Evolutionary conservation across 495 filamentous ascomycete genomes (phyloP), one percentile per base, ranked within the genome.

Genomic region (Penicillium turbatum): DNA sequence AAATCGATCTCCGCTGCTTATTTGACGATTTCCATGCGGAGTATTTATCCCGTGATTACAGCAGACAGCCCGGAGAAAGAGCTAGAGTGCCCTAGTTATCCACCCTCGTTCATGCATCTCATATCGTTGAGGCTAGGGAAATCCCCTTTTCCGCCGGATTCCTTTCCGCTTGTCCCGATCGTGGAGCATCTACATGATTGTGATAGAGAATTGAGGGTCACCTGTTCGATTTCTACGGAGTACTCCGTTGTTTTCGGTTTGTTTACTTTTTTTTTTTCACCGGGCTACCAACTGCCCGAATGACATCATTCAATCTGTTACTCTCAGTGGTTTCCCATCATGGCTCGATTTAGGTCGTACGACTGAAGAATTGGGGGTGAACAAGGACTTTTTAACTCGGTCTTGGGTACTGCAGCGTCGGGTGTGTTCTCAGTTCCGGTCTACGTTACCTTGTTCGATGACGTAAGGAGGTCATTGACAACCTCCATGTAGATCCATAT

Each of bases 131-230:
- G 30, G 30, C 49, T 43, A 32, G 39, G 26, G 37, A 35, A 24
- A 42, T 17, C 21, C 21, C n/a, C 21, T 24, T 24, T 24, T 27
- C 19, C 24, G 1, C n/a, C 49, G 49, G 49, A 34, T 43, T 29
- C 49, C 21, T 43, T 51, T 51, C 49, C 49, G 49, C 30, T 12
- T 49, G 37, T 30, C 43, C 49, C 38, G 49, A 51, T 42, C 37
- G 39, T 51, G 48, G 48, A 42, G 48, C 29, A 34, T 41, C 37
- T 21, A 24, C 35, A 16, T 2, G 12, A 43, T 32, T 48, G 36
- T 50, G 48, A 41, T 51, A 42, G 49, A 43, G 19, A 35, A 34
- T 21, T 6, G 10, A 34, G 15, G 4, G 34, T 48, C 32, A 27
- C 19, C 32, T 24, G 5, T 42, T 42, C 11, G n/a, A 16, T 39